phyloP scores from a whole-genome alignment of 495 filamentous ascomycete genomes.

The Staphylotrichum longicolle region DNA sequence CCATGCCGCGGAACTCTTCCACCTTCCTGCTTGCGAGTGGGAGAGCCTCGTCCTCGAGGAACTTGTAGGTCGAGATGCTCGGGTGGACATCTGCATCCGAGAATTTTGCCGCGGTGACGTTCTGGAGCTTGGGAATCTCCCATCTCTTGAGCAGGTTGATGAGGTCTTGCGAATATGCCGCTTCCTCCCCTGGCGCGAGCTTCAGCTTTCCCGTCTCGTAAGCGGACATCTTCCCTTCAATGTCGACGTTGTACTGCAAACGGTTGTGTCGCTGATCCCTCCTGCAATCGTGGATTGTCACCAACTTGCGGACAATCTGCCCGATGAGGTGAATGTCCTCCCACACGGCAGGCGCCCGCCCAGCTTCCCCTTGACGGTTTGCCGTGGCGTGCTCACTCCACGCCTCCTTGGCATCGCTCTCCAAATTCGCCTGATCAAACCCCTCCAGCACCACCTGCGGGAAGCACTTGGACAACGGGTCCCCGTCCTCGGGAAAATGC shows the following conservation, averaged over 20 bases:
- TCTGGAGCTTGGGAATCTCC: background rate
- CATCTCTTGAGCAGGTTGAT: background rate
- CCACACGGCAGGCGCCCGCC: background rate
- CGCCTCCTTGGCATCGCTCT: background rate
- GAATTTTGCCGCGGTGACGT: background rate
- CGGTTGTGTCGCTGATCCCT: background rate
- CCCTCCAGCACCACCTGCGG: conserved; percentile 15
- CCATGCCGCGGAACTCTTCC: background rate
- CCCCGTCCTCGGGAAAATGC: background rate
- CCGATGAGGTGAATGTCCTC: conserved; percentile 18
- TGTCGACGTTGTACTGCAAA: background rate
- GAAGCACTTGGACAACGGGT: background rate
- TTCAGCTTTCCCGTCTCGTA: background rate
- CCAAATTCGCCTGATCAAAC: background rate
- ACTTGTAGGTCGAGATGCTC: background rate
- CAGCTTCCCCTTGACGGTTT: background rate
- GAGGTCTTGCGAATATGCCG: conserved; percentile 1
- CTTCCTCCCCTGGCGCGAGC: background rate
- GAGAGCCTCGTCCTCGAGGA: background rate
- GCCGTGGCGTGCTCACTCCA: background rate
- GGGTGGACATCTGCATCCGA: background rate
- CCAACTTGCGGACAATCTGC: conserved; percentile 8
- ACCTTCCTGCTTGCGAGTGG: background rate
- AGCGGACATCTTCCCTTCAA: background rate
- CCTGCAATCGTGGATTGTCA: background rate